Conservation (phyloP, 139 green algal genomes). For the Coelastrella sp. region DNA sequence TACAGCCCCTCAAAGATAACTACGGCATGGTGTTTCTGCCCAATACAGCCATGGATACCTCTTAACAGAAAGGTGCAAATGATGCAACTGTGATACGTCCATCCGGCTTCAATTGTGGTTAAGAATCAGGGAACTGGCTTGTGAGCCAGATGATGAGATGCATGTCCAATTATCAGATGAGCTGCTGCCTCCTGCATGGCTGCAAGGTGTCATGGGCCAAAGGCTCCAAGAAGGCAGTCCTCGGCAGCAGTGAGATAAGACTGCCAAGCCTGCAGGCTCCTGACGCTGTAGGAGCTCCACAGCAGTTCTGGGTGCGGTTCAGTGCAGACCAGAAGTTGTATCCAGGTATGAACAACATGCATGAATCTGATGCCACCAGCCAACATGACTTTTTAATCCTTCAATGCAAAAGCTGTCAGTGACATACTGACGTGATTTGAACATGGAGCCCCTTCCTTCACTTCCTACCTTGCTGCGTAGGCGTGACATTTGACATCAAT, state of each 20-base stretch:
- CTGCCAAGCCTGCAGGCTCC: conserved; percentile 48
- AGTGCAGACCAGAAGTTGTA: conserved; percentile 37
- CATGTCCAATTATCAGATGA: not conserved
- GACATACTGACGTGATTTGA: too few species aligned
- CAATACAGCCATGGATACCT: too few species aligned
- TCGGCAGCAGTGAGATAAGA: conserved; percentile 53
- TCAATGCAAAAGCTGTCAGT: too few species aligned
- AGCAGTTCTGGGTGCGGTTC: conserved; percentile 60
- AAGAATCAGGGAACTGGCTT: too few species aligned
- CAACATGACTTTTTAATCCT: too few species aligned
- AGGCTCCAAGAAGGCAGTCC: conserved; percentile 59
- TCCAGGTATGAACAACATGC: conserved; percentile 7
- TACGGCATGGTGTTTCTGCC: too few species aligned
- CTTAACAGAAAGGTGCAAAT: too few species aligned
- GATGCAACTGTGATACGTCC: too few species aligned
- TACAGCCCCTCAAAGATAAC: not conserved
- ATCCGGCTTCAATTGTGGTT: too few species aligned
- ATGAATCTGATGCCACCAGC: not conserved
- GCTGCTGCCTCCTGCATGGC: not conserved
- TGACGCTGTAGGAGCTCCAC: conserved; percentile 37
- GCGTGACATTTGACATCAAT: conserved; percentile 39
- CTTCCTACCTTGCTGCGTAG: not conserved
- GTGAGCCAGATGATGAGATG: too few species aligned
- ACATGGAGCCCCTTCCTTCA: not conserved
- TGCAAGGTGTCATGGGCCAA: conserved; percentile 68